Conservation (phyloP, 345 rosid species). For the Sisymbrium irio region DNA sequence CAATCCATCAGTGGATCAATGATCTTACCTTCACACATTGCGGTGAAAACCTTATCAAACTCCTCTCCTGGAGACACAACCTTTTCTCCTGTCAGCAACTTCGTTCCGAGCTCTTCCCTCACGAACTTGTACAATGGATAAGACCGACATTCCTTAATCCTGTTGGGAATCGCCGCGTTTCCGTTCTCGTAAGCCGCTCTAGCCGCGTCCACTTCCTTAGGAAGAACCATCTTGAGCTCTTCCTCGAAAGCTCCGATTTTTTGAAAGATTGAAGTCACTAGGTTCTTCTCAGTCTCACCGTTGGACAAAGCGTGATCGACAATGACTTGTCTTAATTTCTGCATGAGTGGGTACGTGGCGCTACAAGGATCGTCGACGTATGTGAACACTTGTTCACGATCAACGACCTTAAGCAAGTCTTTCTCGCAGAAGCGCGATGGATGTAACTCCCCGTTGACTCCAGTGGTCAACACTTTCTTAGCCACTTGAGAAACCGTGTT, state of each 20-base stretch:
- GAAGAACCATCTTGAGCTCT: constrained; percentile 49
- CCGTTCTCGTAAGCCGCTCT: constrained; percentile 49
- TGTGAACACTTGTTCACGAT: constrained; percentile 47
- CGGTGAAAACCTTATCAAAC: constrained; percentile 61
- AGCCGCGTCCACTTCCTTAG: constrained; percentile 57
- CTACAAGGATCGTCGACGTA: constrained; percentile 70
- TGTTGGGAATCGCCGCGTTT: constrained; percentile 44
- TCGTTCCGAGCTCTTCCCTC: constrained; percentile 59
- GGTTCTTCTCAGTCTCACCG: constrained; percentile 50
- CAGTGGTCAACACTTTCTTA: constrained; percentile 49
- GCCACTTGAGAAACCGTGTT: constrained; percentile 56
- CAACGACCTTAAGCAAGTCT: constrained; percentile 56
- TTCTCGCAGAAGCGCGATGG: constrained; percentile 63
- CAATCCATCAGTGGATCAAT: constrained; percentile 74
- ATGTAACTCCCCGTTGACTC: constrained; percentile 59
- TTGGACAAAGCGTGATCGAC: constrained; percentile 60
- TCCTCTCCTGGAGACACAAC: constrained; percentile 69
- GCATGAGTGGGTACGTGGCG: constrained; percentile 56
- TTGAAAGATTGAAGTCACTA: constrained; percentile 51
- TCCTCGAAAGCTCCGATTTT: constrained; percentile 65
- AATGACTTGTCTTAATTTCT: constrained; percentile 59
- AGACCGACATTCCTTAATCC: constrained; percentile 64
- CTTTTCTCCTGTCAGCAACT: constrained; percentile 59
- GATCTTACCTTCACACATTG: constrained; percentile 60
- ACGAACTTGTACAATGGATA: constrained; percentile 66